These are phyloP conservation scores for Coniferiporia weirii DNA, from an alignment of 1,284 basidiomycete genomes.

Conservation along the genomic window DNA sequence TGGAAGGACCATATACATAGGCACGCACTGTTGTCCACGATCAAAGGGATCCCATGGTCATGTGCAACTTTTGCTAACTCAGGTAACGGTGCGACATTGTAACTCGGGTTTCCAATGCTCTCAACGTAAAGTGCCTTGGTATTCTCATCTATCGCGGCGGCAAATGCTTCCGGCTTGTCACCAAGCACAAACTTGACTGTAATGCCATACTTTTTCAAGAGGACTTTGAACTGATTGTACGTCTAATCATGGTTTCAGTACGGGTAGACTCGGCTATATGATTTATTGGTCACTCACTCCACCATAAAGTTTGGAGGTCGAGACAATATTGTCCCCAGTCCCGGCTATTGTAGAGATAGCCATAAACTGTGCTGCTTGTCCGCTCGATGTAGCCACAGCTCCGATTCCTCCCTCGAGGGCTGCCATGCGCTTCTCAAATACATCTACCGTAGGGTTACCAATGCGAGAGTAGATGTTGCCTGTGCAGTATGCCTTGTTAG, in stretches of 20 bases:
- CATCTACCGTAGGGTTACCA: conserved; percentile 82
- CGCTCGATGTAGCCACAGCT: conserved; percentile 75
- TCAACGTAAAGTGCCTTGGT: conserved; percentile 81
- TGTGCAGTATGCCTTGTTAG: conserved; percentile 41
- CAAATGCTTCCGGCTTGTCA: conserved; percentile 59
- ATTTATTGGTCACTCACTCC: conserved; percentile 40
- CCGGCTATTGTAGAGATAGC: conserved; percentile 62
- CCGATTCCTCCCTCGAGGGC: conserved; percentile 80
- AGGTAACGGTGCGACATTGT: conserved; percentile 67
- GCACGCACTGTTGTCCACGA: conserved; percentile 72
- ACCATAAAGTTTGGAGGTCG: conserved; percentile 66
- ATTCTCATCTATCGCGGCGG: conserved; percentile 68
- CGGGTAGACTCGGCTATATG: background rate
- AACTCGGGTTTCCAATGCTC: conserved; percentile 84
- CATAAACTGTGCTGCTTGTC: conserved; percentile 81
- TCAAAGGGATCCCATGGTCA: conserved; percentile 67
- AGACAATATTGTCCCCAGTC: conserved; percentile 79
- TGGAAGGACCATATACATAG: background rate
- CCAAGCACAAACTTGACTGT: conserved; percentile 71
- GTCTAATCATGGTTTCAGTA: conserved; percentile 38
- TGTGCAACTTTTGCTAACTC: conserved; percentile 78
- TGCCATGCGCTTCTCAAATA: conserved; percentile 83
- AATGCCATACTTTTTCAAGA: conserved; percentile 76
- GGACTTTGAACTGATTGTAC: conserved; percentile 89
- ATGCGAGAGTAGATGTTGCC: conserved; percentile 80